Percentiles rank a stretch among this genome's conserved stretches.
Evolutionary conservation across 805 yeast species (phyloP).

Genomic region (Debaryomyces tyrocola): DNA sequence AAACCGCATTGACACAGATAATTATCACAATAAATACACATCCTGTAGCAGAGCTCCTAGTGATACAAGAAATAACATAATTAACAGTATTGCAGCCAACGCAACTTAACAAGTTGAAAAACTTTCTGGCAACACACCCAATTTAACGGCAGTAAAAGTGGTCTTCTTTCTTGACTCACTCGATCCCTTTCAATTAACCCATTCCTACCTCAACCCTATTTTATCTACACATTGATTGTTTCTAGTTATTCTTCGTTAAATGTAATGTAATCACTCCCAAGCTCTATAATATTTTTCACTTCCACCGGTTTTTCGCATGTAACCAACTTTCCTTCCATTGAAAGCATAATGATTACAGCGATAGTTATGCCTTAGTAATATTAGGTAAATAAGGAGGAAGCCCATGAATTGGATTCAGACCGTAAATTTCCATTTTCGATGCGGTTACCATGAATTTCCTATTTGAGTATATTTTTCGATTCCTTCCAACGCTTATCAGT

Average conservation of each 20-base stretch:
- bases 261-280: too few relatives aligned
- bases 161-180: constrained; percentile 18
- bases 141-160: constrained; percentile 17
- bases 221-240: constrained; percentile 18
- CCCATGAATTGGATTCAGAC: too few relatives aligned
- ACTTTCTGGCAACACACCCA: constrained; percentile 30
- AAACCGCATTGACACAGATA: constrained; percentile 29
- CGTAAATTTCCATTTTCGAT: neutral
- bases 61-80: constrained; percentile 22
- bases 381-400: too few relatives aligned
- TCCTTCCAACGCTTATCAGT: too few relatives aligned
- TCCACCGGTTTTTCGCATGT: too few relatives aligned
- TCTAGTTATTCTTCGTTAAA: too few relatives aligned
- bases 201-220: constrained; percentile 23
- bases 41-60: constrained; percentile 34
- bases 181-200: constrained; percentile 25
- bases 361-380: too few relatives aligned
- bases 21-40: constrained; percentile 31
- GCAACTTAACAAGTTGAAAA: constrained; percentile 54
- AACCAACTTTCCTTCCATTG: too few relatives aligned
- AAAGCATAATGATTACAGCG: too few relatives aligned
- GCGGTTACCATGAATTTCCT: neutral
- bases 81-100: constrained; percentile 38
- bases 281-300: too few relatives aligned
- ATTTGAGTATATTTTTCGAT: neutral